Conservation (phyloP, 768 basidiomycete genomes). For the Podaxis mareebaensis region DNA sequence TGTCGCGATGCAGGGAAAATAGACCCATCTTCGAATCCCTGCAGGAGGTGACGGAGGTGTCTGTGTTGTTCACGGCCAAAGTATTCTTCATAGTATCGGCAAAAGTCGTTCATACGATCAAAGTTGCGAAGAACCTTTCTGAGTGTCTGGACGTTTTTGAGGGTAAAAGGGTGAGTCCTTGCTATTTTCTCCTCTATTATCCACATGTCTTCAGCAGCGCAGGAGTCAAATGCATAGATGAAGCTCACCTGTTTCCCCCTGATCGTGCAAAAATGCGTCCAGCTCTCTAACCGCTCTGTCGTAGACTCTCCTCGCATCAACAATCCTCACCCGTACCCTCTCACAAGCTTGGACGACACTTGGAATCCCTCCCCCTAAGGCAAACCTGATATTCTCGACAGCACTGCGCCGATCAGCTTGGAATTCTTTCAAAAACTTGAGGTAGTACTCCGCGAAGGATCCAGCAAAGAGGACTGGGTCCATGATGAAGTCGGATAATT, state of each 20-base stretch:
- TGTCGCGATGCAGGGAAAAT: neutral
- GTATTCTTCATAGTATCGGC: slow-evolving; percentile 7
- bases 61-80: slow-evolving; percentile 2
- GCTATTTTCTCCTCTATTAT: neutral
- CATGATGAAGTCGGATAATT: neutral
- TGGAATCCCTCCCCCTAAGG: slow-evolving; percentile 5
- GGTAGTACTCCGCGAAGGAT: slow-evolving; percentile 9
- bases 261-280: neutral
- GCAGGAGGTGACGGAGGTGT: slow-evolving; percentile 2
- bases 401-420: neutral
- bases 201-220: neutral
- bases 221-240: neutral
- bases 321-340: neutral
- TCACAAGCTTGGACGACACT: slow-evolving; percentile 6
- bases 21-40: neutral
- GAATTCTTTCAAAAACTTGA: neutral
- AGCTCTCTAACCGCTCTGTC: neutral
- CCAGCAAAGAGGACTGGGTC: slow-evolving; percentile 9
- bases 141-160: slow-evolving; percentile 8
- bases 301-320: neutral
- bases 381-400: slow-evolving; percentile 1
- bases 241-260: neutral
- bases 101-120: neutral
- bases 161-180: neutral
- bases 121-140: neutral